Percentiles rank a stretch among this genome's conserved stretches.
Evolutionary conservation across 1,284 basidiomycete genomes (phyloP).

Genomic region (Ceratobasidium sp.): DNA sequence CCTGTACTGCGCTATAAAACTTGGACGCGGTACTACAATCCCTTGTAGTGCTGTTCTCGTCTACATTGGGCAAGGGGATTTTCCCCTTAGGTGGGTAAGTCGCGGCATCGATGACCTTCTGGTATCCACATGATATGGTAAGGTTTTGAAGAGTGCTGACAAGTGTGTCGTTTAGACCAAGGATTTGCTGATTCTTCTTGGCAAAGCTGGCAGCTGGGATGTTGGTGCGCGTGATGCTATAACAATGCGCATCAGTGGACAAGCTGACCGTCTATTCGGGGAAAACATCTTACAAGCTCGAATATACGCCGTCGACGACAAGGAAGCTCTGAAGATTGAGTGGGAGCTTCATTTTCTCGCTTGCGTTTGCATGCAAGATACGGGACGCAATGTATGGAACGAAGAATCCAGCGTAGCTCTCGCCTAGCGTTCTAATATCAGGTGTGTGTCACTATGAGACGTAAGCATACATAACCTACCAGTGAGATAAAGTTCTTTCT

Average conservation of each 20-base stretch:
- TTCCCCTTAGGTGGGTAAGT: slow-evolving; percentile 52
- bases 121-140: slow-evolving; percentile 48
- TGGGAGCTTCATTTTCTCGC: slow-evolving; percentile 47
- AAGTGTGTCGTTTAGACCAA: slow-evolving; percentile 52
- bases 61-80: slow-evolving; percentile 47
- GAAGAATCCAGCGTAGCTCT: slow-evolving; percentile 52
- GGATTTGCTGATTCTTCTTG: slow-evolving; percentile 49
- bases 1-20: slow-evolving; percentile 42
- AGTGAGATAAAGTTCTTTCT: slow-evolving; percentile 53
- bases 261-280: slow-evolving; percentile 48
- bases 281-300: slow-evolving; percentile 48
- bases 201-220: slow-evolving; percentile 50
- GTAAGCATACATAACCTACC: slow-evolving; percentile 51
- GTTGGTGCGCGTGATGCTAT: slow-evolving; percentile 10
- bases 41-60: slow-evolving; percentile 25
- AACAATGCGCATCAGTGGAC: too few relatives aligned
- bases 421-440: neutral
- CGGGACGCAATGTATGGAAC: slow-evolving; percentile 59
- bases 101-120: slow-evolving; percentile 51
- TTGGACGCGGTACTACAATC: slow-evolving; percentile 45
- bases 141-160: slow-evolving; percentile 41
- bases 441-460: neutral
- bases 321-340: slow-evolving; percentile 50
- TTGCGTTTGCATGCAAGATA: slow-evolving; percentile 52
- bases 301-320: slow-evolving; percentile 53